Evolutionary conservation across 257 asterid genomes (phyloP).

Genomic region (Solanum acaule): DNA sequence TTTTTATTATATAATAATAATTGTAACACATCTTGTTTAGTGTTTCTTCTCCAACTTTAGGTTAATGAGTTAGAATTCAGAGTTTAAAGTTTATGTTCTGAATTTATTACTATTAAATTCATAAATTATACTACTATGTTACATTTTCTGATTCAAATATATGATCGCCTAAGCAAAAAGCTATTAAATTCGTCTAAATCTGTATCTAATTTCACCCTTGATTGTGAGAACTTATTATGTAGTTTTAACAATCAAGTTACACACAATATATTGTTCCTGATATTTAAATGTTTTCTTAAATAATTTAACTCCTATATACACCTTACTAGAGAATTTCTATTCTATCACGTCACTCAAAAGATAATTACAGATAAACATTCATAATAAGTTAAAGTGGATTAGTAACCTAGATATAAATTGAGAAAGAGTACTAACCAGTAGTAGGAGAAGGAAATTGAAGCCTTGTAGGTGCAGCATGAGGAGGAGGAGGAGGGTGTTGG

Average conservation of each 20-base stretch:
- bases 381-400: neutral
- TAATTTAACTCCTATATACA: neutral
- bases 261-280: neutral
- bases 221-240: neutral
- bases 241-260: neutral
- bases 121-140: neutral
- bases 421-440: constrained; percentile 28
- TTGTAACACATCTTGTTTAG: neutral
- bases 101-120: neutral
- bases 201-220: neutral
- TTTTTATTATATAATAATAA: neutral
- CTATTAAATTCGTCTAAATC: neutral
- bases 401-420: neutral
- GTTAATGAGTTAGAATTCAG: neutral
- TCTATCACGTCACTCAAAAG: neutral
- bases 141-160: neutral
- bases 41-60: neutral
- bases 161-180: neutral
- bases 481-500: constrained; percentile 15
- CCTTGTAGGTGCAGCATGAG: constrained; percentile 19
- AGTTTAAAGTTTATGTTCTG: neutral
- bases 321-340: neutral
- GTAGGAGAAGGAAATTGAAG: constrained; percentile 48
- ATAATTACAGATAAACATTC: neutral
- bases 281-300: neutral